Conservation (phyloP, 164 flowering plant species). For the Vitis labrusca region DNA sequence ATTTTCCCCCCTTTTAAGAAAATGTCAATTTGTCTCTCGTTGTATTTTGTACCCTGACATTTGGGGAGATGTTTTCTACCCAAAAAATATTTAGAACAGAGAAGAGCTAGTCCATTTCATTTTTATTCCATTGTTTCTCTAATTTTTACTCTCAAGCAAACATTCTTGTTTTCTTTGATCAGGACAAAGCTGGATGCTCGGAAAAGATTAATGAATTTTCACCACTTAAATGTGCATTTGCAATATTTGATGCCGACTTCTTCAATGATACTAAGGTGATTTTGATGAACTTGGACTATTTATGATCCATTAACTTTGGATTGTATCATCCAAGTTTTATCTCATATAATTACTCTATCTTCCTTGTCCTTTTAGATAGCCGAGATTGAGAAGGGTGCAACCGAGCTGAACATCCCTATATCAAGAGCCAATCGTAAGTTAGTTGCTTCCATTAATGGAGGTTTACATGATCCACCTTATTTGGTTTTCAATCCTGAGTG, state of each 20-base stretch:
- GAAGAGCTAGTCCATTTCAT: too few species aligned
- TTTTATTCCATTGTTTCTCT: too few species aligned
- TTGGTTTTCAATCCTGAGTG: slow-evolving; percentile 75
- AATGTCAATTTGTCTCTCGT: too few species aligned
- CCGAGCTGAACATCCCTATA: slow-evolving; percentile 64
- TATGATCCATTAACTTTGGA: background rate
- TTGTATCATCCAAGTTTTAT: background rate
- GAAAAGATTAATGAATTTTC: slow-evolving; percentile 21
- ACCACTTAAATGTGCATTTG: slow-evolving; percentile 34
- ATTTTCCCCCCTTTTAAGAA: too few species aligned
- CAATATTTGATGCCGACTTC: slow-evolving; percentile 57
- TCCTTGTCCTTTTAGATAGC: slow-evolving; percentile 33
- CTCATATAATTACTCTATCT: background rate
- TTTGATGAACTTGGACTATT: background rate
- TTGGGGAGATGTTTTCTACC: too few species aligned
- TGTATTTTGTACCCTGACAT: too few species aligned
- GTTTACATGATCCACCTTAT: slow-evolving; percentile 67
- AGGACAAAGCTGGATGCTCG: slow-evolving; percentile 40
- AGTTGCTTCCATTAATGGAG: slow-evolving; percentile 78
- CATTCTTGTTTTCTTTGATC: slow-evolving; percentile 19
- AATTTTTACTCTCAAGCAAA: too few species aligned
- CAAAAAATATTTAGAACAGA: too few species aligned
- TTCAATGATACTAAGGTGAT: slow-evolving; percentile 62
- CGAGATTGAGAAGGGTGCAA: slow-evolving; percentile 67
- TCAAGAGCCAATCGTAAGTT: slow-evolving; percentile 54